phyloP scores from a whole-genome alignment of 441 rosid genomes.

The Populus hybrid region DNA sequence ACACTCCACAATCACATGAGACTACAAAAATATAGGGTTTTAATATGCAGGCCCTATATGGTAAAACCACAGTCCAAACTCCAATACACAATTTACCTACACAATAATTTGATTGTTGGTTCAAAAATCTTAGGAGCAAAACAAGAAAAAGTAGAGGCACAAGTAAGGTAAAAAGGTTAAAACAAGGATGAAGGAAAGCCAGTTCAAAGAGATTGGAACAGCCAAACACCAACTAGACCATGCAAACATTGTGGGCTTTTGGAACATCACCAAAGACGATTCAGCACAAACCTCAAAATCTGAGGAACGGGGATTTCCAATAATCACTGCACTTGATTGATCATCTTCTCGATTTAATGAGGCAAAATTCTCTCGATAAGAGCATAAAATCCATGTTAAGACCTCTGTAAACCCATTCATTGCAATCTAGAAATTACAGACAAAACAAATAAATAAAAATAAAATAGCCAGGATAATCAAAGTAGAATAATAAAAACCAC shows the following conservation, averaged over 20 bases:
- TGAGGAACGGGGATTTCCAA: slow-evolving; percentile 82
- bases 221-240: neutral
- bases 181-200: too few species aligned
- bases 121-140: neutral
- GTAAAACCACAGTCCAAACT: neutral
- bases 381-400: slow-evolving; percentile 75
- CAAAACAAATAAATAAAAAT: slow-evolving; percentile 6
- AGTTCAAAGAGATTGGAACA: neutral
- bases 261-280: neutral
- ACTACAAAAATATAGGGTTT: neutral
- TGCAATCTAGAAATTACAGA: slow-evolving; percentile 50
- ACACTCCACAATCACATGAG: neutral
- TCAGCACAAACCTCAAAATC: slow-evolving; percentile 82
- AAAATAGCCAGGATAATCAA: slow-evolving; percentile 6
- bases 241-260: neutral
- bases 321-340: slow-evolving; percentile 48
- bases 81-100: neutral
- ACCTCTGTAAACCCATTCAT: slow-evolving; percentile 81
- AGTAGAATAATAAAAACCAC: neutral
- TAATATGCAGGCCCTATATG: neutral
- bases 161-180: too few species aligned
- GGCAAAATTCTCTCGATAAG: slow-evolving; percentile 61
- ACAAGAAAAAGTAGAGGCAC: neutral
- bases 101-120: neutral
- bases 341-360: slow-evolving; percentile 70